These are phyloP conservation scores for Pharnaceum exiguum DNA, from an alignment of 148 eudicot genomes.

Conservation along the genomic window DNA sequence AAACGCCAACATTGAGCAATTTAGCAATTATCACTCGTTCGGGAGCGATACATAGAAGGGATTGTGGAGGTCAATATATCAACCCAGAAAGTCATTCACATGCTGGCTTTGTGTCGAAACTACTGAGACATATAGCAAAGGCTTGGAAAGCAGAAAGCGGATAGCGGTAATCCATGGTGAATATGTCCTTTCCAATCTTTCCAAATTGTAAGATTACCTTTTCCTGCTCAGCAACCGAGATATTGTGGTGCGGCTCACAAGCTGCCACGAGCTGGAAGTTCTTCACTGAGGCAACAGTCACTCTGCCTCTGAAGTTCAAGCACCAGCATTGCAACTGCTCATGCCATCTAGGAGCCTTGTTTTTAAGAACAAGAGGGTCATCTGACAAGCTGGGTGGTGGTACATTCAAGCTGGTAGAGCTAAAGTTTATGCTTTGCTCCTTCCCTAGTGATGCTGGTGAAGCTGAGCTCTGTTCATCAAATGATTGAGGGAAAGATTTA, in stretches of 20 bases:
- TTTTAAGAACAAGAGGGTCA: slow-evolving; percentile 61
- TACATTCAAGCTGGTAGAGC: slow-evolving; percentile 34
- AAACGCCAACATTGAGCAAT: not conserved
- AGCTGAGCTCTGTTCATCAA: slow-evolving; percentile 28
- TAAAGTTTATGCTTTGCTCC: slow-evolving; percentile 27
- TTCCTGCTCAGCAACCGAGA: slow-evolving; percentile 64
- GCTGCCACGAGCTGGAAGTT: slow-evolving; percentile 94
- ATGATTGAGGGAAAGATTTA: slow-evolving; percentile 44
- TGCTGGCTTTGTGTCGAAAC: slow-evolving; percentile 91
- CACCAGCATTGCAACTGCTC: slow-evolving; percentile 97
- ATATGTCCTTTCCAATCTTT: slow-evolving; percentile 82
- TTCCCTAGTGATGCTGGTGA: slow-evolving; percentile 32
- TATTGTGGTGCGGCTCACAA: slow-evolving; percentile 57
- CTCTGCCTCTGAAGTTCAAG: slow-evolving; percentile 81
- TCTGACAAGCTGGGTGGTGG: slow-evolving; percentile 16
- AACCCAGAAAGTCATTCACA: slow-evolving; percentile 44
- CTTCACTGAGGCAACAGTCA: slow-evolving; percentile 89
- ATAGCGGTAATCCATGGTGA: slow-evolving; percentile 92
- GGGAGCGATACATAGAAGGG: too few species aligned
- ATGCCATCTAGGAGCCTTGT: slow-evolving; percentile 93
- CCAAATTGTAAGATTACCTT: slow-evolving; percentile 86
- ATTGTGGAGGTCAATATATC: not conserved
- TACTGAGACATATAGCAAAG: slow-evolving; percentile 85
- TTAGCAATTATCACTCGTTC: too few species aligned
- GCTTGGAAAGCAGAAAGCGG: slow-evolving; percentile 93